Evolutionary conservation across 2,329 filamentous ascomycete genomes (phyloP).

Genomic region (Trichoderma sp.): DNA sequence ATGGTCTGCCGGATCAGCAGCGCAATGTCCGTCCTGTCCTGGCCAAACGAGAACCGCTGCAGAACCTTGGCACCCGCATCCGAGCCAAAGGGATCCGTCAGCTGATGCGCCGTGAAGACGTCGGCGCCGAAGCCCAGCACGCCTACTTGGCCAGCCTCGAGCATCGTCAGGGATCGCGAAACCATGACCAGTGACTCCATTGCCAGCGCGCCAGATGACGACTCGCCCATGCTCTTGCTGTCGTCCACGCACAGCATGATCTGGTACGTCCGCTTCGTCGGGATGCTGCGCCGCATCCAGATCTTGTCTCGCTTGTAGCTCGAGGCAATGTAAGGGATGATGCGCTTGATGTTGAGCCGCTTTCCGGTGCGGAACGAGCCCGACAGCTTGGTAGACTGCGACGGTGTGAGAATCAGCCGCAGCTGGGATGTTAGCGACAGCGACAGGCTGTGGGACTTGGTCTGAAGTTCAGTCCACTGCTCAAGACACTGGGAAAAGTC

Average conservation of each 20-base stretch:
- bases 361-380: conserved; percentile 98
- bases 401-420: conserved; percentile 91
- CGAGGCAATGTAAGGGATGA: conserved; percentile 98
- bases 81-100: conserved; percentile 76
- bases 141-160: conserved; percentile 92
- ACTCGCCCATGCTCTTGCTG: conserved; percentile 88
- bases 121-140: conserved; percentile 86
- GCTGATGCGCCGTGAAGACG: conserved; percentile 82
- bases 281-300: conserved; percentile 93
- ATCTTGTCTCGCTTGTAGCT: conserved; percentile 99
- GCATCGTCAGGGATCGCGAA: conserved; percentile 81
- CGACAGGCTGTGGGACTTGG: conserved; percentile 80
- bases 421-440: conserved; percentile 91
- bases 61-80: conserved; percentile 79
- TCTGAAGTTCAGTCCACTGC: conserved; percentile 85
- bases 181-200: conserved; percentile 95
- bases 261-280: conserved; percentile 93
- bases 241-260: conserved; percentile 98
- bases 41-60: conserved; percentile 80
- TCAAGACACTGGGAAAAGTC: conserved; percentile 61
- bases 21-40: conserved; percentile 82
- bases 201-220: conserved; percentile 72
- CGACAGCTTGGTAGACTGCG: conserved; percentile 91
- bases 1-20: conserved; percentile 77
- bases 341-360: conserved; percentile 97